Evolutionary conservation across 345 rosid species (phyloP), one percentile per base, ranked within the genome.

Genomic region (Camelina hispida): DNA sequence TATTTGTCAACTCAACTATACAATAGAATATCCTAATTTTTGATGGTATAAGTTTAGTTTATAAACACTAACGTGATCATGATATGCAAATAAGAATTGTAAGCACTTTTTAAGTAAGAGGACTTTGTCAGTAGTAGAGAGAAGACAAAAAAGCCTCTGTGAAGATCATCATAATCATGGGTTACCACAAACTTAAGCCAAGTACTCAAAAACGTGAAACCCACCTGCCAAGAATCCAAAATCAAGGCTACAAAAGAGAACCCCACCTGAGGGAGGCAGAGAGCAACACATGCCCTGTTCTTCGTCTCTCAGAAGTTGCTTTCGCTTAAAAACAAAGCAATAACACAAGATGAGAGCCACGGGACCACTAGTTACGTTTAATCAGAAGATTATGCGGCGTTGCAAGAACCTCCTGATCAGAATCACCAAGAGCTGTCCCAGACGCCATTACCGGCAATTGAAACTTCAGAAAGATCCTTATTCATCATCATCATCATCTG

Each of bases 301-400:
- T 48, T 72, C 53, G 25, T 37, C 8, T 50, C 62, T 52, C 48
- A 43, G 14, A 73, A 56, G 28, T 56, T 57, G 54, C 50, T 46
- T 20, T 46, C 23, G 7, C 18, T 66, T 66, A 1, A 35, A 17
- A 37, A 37, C 9, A 35, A 1, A 35, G 10, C 10, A 25, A 25
- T 22, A 62, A 50, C 66, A 16, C 60, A 4, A 71, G 47, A 77
- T 77, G 80, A 77, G 66, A 70, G 61, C 53, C 61, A 57, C 76
- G 1, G 4, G 32, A 20, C 48, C 76, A 54, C 16, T 69, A 18
- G 25, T 69, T 54, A 62, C 59, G 35, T 65, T 77, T 50, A 63
- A 77, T 23, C 76, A 71, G 47, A 77, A 38, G 68, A 60, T 75
- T 51, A 11, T 51, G 43, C 71, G 0, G 12, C 54, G 32, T 6